phyloP scores from a whole-genome alignment of 306 rosid genomes.

The Erythrophleum fordii region DNA sequence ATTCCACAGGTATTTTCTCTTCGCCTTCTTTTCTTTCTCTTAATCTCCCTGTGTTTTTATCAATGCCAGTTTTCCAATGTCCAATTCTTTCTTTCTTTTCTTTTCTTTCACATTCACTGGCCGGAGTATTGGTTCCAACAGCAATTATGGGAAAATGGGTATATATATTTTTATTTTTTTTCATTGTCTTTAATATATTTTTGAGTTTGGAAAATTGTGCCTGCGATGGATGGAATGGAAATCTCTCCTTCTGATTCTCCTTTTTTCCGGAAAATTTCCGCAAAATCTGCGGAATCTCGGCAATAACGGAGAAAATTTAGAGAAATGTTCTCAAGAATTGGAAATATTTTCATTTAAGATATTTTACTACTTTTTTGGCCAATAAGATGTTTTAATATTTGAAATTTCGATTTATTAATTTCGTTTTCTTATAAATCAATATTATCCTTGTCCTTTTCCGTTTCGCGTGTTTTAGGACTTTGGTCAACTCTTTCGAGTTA shows the following conservation, averaged over 20 bases:
- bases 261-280: neutral
- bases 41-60: neutral
- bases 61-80: neutral
- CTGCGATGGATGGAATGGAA: neutral
- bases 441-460: neutral
- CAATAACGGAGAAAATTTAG: neutral
- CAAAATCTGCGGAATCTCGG: neutral
- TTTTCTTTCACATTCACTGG: neutral
- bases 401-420: neutral
- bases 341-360: neutral
- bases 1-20: constrained; percentile 58
- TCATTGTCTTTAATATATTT: neutral
- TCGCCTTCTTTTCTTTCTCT: neutral
- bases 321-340: neutral
- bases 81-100: neutral
- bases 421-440: neutral
- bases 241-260: neutral
- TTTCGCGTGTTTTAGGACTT: neutral
- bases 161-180: neutral
- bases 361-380: neutral
- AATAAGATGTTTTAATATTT: neutral
- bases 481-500: neutral
- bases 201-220: neutral
- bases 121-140: neutral
- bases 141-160: neutral